Percentiles rank a stretch among this genome's conserved stretches.
phyloP scores from a whole-genome alignment of 805 yeast genomes.

The Schwanniomyces vanrijiae region DNA sequence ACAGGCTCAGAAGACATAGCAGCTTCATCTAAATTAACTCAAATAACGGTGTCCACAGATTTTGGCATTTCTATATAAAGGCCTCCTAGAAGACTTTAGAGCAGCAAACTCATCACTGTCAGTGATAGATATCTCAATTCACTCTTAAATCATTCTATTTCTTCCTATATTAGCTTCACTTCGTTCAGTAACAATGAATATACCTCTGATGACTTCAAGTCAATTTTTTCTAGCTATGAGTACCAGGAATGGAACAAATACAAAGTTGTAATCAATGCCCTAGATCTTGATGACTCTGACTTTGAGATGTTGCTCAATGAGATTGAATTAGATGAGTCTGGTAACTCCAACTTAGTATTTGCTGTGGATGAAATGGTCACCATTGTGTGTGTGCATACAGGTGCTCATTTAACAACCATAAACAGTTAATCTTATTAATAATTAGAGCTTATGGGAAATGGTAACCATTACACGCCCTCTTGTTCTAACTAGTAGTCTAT shows the following conservation, averaged over 20 bases:
- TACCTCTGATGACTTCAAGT: constrained; percentile 13
- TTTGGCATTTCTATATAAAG: background rate
- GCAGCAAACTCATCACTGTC: background rate
- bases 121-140: background rate
- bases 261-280: background rate
- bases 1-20: background rate
- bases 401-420: background rate
- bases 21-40: background rate
- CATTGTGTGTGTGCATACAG: constrained; percentile 12
- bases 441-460: too few relatives aligned
- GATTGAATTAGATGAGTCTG: constrained; percentile 14
- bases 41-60: background rate
- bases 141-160: background rate
- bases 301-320: constrained; percentile 20
- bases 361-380: constrained; percentile 24
- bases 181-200: constrained; percentile 16
- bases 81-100: constrained; percentile 6
- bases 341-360: constrained; percentile 17
- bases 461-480: too few relatives aligned
- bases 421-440: too few relatives aligned
- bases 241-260: background rate
- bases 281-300: constrained; percentile 6
- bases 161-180: background rate
- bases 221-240: constrained; percentile 14
- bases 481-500: background rate